phyloP scores from a whole-genome alignment of 805 yeast species.

The Suhomyces xylopsoci region DNA sequence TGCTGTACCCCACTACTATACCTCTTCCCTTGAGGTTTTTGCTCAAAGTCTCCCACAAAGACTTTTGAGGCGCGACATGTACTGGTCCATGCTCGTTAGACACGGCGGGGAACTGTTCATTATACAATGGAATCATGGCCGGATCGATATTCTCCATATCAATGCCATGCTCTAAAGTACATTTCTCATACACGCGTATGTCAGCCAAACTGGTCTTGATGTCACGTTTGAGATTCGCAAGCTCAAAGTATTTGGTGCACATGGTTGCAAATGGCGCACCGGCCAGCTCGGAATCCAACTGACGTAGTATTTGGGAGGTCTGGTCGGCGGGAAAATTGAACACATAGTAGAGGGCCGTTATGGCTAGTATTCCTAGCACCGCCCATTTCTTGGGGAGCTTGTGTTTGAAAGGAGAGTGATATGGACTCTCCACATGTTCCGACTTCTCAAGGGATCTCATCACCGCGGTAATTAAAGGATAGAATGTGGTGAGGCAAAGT shows the following conservation, averaged over 20 bases:
- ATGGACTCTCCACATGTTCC: neutral
- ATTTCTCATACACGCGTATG: neutral
- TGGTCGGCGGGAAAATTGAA: neutral
- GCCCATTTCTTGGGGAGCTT: neutral
- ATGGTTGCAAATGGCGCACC: neutral
- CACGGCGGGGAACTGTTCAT: constrained; percentile 1
- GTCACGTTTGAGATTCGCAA: neutral
- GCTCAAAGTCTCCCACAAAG: neutral
- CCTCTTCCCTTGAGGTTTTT: constrained; percentile 6
- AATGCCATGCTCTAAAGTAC: neutral
- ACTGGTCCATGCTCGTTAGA: neutral
- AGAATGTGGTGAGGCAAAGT: neutral
- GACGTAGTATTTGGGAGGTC: neutral
- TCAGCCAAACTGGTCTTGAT: neutral
- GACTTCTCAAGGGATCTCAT: neutral
- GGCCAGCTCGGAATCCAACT: neutral
- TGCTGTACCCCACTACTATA: constrained; percentile 7
- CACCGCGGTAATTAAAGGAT: neutral
- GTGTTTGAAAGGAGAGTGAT: neutral
- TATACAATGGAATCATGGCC: constrained; percentile 1
- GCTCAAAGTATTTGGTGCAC: neutral
- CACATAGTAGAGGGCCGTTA: neutral
- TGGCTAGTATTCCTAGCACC: neutral
- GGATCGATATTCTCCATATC: neutral
- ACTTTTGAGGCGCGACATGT: neutral